Percentiles rank a stretch among this genome's conserved stretches.
phyloP scores from a whole-genome alignment of 305 asterid species.

The Euphrasia arctica region DNA sequence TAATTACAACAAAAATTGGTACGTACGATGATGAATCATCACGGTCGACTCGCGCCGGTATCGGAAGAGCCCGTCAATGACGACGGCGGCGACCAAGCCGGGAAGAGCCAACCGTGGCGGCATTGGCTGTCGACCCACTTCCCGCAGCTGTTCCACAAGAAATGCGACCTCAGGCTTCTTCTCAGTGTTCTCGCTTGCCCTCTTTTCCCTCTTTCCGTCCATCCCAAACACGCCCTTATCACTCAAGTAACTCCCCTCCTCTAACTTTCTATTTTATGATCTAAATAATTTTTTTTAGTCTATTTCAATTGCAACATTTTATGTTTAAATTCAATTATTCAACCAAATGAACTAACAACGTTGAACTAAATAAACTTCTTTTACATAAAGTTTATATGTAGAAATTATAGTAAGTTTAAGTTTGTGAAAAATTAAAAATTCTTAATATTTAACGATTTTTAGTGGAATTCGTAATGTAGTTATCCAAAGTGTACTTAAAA shows the following conservation, averaged over 20 bases:
- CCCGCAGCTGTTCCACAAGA: conserved; percentile 56
- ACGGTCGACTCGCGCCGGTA: conserved; percentile 53
- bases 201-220: conserved; percentile 60
- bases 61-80: conserved; percentile 67
- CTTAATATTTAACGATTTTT: no score
- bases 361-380: no score
- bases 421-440: no score
- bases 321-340: no score
- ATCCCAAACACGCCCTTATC: conserved; percentile 33
- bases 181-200: conserved; percentile 82
- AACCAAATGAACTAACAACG: no score
- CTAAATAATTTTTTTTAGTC: no score
- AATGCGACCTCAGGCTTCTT: conserved; percentile 67
- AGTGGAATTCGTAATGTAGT: no score
- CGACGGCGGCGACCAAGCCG: conserved; percentile 27
- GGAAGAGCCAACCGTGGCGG: conserved; percentile 48
- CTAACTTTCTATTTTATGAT: no score
- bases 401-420: no score
- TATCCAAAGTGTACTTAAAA: no score
- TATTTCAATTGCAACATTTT: no score
- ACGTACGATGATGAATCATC: conserved; percentile 35
- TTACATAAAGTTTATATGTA: no score
- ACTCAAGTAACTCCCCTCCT: conserved; percentile 38
- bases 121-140: conserved; percentile 58
- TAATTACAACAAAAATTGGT: neutral